Conservation (phyloP, 805 yeast genomes). For the Zygotorulaspora danielsina region DNA sequence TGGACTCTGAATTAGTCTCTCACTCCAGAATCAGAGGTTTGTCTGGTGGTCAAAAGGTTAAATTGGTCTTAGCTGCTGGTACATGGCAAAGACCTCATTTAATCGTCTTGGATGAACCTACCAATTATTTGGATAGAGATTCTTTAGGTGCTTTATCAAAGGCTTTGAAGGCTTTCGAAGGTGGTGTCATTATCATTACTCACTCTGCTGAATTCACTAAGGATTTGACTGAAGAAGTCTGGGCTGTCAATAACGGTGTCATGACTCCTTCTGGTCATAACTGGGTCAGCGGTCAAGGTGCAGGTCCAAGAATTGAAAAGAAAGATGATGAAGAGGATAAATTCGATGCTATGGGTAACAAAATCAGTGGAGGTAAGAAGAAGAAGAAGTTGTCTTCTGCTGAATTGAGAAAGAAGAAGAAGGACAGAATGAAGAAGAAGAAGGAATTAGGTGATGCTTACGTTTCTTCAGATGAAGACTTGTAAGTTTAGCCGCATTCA, state of each 20-base stretch:
- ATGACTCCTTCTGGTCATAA: conserved; percentile 99
- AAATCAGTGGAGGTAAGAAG: conserved; percentile 94
- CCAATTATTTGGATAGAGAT: conserved; percentile 98
- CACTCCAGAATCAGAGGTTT: conserved; percentile 99
- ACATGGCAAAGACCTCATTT: conserved; percentile 99
- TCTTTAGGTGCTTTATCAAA: conserved; percentile 98
- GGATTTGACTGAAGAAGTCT: conserved; percentile 98
- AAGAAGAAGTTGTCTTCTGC: conserved; percentile 97
- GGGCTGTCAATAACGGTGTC: conserved; percentile 97
- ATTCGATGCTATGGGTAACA: conserved; percentile 99
- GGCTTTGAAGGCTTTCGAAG: conserved; percentile 97
- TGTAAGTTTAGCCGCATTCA: conserved; percentile 40
- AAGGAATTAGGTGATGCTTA: conserved; percentile 99
- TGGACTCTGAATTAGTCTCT: conserved; percentile 97
- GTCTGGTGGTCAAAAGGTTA: conserved; percentile 99
- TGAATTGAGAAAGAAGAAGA: conserved; percentile 99
- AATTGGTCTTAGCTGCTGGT: conserved; percentile 99
- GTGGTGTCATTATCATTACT: conserved; percentile 99
- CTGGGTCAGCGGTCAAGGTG: conserved; percentile 99
- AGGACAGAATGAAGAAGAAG: conserved; percentile 99
- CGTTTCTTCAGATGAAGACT: conserved; percentile 93
- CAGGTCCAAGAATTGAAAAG: conserved; percentile 99
- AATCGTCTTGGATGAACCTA: conserved; percentile 99
- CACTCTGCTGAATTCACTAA: conserved; percentile 99
- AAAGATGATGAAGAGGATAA: conserved; percentile 95